Base-by-base conservation (phyloP, 169 alveolate genomes). In the Plasmodium berghei region DNA sequence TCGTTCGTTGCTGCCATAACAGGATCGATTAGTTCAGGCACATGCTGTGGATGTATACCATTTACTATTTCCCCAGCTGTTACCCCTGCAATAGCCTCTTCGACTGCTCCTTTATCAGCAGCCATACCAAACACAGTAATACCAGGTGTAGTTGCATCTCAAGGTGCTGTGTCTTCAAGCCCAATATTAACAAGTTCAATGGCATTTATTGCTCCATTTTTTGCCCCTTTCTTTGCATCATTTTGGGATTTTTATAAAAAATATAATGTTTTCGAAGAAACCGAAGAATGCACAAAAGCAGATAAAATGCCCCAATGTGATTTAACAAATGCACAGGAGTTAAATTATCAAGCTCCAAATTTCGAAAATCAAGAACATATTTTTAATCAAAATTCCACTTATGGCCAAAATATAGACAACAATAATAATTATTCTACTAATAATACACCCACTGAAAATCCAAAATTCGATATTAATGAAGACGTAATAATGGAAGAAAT, bases 31-130 rank as follows among this genome's bases (percentile, higher is more conserved):
- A 67, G 77, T 72, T 80, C 90, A 40, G 90, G 90, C 24, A 80
- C 90, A 2, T 80, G 90, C 18, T 80, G 90, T 71, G 90, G 90
- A 20, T 80, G 90, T 61, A 80, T 80, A 59, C 90, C 90, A 9
- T 80, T 80, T 49, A 67, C 85, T 0, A 67, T 80, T 48, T 54
- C 83, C 9, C 75, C 90, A 5, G 83, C 73, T n/a, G 90, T 67
- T 49, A 48, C 90, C 26, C 90, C 90, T n/a, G 83, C 56, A 40
- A 61, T 80, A 40, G 83, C 90, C 18, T 67, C 90, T 16, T 54
- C 90, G 20, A 67, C 90, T 14, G 90, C 90, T 34, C 90, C 90
- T 48, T 26, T 80, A 9, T 67, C 90, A 55, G 80, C 90, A 46
- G 64, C 72, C 61, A n/a, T 80, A 12, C 90, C 90, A 1, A 80